Evolutionary conservation across 352 stramenopile species (phyloP).

Genomic region (Phytophthora sojae): DNA sequence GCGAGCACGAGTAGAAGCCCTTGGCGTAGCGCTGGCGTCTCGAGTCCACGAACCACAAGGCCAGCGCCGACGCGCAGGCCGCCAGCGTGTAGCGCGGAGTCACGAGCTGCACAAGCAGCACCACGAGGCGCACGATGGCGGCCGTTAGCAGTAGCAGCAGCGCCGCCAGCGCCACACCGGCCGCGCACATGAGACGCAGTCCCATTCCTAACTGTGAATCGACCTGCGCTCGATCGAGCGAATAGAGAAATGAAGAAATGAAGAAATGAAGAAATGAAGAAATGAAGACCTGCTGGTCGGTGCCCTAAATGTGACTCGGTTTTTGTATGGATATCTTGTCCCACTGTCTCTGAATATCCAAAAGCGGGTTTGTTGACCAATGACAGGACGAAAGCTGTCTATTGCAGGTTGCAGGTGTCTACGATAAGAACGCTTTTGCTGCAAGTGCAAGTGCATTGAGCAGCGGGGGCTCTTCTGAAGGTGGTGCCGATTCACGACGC

Average conservation of each 20-base stretch:
- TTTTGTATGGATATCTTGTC: not conserved
- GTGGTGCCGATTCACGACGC: not conserved
- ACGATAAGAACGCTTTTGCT: too few species aligned
- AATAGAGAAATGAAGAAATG: slow-evolving; percentile 3
- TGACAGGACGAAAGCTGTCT: not conserved
- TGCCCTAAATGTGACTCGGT: not conserved
- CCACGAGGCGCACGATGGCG: slow-evolving; percentile 17
- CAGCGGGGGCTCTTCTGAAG: not conserved
- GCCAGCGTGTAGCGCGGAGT: slow-evolving; percentile 33
- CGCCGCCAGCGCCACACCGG: slow-evolving; percentile 17
- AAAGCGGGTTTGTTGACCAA: not conserved
- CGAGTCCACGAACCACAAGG: slow-evolving; percentile 35
- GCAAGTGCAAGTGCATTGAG: not conserved
- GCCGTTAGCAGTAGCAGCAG: slow-evolving; percentile 29
- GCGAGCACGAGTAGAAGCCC: slow-evolving; percentile 40
- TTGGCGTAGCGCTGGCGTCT: slow-evolving; percentile 33
- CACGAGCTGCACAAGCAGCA: slow-evolving; percentile 36
- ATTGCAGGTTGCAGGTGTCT: too few species aligned
- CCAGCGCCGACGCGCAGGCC: slow-evolving; percentile 14
- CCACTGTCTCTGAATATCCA: too few species aligned
- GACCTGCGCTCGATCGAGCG: not conserved
- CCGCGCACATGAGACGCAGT: slow-evolving; percentile 24
- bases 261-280: not conserved
- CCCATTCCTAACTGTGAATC: slow-evolving; percentile 14
- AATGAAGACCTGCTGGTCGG: not conserved